Base-by-base conservation (phyloP, 1,139 yeast genomes). In the Saccharomyces pastorianus region DNA sequence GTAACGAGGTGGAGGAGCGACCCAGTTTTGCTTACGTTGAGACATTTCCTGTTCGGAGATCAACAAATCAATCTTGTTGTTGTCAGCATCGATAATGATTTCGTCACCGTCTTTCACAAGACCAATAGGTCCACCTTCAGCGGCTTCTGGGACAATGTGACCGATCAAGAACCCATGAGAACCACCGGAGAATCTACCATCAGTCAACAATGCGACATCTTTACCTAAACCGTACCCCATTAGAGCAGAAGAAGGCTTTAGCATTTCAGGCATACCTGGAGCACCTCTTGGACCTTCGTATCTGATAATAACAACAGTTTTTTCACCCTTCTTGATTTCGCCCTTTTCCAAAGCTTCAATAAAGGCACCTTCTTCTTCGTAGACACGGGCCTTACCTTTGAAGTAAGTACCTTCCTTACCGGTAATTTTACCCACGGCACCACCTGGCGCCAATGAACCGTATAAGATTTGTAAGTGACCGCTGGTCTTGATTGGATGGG, bases 221-320 rank as follows among this genome's bases (percentile, higher is more conserved):
- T 91, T 83, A 70, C 99, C 99, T 62, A 93, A 80, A 67, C 99
- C 99, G 73, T 90, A 90, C 65, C 99, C 99, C 98, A 93, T 93
- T 61, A 93, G 78, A 11, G 97, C 96, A 59, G 96, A 84, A 23
- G 96, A 88, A 47, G 99, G 99, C 76, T 93, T 93, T 73, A 93
- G 83, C 99, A 93, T 93, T 76, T 93, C 99, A 53, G 99, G 98
- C 99, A 93, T 93, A 76, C 99, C 99, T 69, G 99, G 99, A 60
- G 97, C 99, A 76, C 99, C 99, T 76, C 84, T 90, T 72, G 99
- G 99, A 62, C 99, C 99, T 75, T 93, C 98, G 73, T 93, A 88
- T 77, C 98, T 84, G 70, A 93, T 93, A 59, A 93, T 81, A 68
- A 93, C 91, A 55, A 90, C 98, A 48, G 98, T 90, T 77, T 93